Conservation (phyloP, 2,329 filamentous ascomycete genomes). For the Penicillium oxalicum region DNA sequence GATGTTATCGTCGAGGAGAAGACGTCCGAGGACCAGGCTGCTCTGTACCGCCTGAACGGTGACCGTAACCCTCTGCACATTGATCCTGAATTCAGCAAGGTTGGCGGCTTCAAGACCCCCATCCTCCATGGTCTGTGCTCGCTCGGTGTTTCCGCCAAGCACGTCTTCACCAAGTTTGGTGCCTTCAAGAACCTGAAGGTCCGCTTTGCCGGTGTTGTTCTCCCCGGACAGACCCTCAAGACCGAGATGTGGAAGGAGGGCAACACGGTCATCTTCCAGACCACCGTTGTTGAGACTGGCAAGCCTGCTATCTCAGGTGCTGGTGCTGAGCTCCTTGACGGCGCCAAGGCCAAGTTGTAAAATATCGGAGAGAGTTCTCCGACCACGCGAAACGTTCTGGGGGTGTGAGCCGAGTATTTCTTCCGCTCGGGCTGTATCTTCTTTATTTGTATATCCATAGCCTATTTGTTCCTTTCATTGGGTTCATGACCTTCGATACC, state of each 20-base stretch:
- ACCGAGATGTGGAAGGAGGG: constrained; percentile 95
- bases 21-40: constrained; percentile 86
- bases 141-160: constrained; percentile 87
- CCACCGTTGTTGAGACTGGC: constrained; percentile 85
- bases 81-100: constrained; percentile 87
- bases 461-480: constrained; percentile 4
- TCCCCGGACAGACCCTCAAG: constrained; percentile 81
- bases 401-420: constrained; percentile 10
- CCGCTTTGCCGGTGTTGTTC: constrained; percentile 76
- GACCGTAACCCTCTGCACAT: constrained; percentile 97
- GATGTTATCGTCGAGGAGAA: constrained; percentile 79
- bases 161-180: constrained; percentile 78
- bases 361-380: constrained; percentile 12
- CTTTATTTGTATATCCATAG: constrained; percentile 22
- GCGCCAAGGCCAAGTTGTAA: constrained; percentile 48
- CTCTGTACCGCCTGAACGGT: constrained; percentile 84
- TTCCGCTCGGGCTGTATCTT: constrained; percentile 15
- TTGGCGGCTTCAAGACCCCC: constrained; percentile 88
- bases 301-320: constrained; percentile 79
- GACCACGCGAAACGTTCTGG: constrained; percentile 17
- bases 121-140: constrained; percentile 97
- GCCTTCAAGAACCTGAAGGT: constrained; percentile 88
- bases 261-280: constrained; percentile 73
- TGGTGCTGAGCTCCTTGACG: constrained; percentile 64
- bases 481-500: background rate